A percentile compares a stretch with the other conserved stretches of the same genome.
Evolutionary conservation across 2,329 filamentous ascomycete species (phyloP).

Genomic region (Aspergillus ustus): DNA sequence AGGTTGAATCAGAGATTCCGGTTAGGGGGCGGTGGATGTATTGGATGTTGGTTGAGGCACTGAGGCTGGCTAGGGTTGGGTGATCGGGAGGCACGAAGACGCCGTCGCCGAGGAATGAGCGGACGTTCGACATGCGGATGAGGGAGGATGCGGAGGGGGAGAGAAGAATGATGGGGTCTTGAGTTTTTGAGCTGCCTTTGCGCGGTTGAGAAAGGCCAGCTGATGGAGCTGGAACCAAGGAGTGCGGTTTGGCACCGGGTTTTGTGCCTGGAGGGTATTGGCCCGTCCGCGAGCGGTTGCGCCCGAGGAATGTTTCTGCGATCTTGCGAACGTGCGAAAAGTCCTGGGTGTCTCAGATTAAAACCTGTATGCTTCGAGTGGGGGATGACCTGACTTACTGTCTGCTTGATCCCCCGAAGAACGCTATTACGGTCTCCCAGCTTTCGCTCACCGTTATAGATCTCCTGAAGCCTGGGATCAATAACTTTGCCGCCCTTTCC

Average conservation of each 20-base stretch:
- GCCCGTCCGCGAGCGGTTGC: constrained; percentile 48
- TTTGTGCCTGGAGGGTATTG: constrained; percentile 42
- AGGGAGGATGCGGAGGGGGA: constrained; percentile 95
- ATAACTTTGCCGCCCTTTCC: constrained; percentile 67
- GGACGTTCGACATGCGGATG: constrained; percentile 93
- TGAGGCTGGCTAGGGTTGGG: constrained; percentile 63
- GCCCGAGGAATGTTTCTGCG: constrained; percentile 74
- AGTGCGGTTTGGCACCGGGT: constrained; percentile 37
- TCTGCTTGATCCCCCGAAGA: constrained; percentile 83
- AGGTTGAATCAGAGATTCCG: constrained; percentile 44
- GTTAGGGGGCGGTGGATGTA: constrained; percentile 81
- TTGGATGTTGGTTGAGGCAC: constrained; percentile 70
- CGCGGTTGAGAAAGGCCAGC: constrained; percentile 45
- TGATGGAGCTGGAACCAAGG: constrained; percentile 40
- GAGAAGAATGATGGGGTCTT: constrained; percentile 91
- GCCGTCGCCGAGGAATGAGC: constrained; percentile 86
- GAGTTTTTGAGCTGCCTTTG: constrained; percentile 53
- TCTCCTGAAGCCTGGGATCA: constrained; percentile 81
- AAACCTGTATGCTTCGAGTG: background rate
- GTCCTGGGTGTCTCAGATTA: constrained; percentile 62
- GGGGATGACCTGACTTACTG: constrained; percentile 57
- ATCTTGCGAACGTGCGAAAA: constrained; percentile 92
- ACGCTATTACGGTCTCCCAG: constrained; percentile 93
- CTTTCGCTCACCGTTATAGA: constrained; percentile 87
- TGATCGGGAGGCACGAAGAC: constrained; percentile 77